Base-by-base conservation (phyloP, 2,329 filamentous ascomycete species). In the Rhexocercosporidium sp. region DNA sequence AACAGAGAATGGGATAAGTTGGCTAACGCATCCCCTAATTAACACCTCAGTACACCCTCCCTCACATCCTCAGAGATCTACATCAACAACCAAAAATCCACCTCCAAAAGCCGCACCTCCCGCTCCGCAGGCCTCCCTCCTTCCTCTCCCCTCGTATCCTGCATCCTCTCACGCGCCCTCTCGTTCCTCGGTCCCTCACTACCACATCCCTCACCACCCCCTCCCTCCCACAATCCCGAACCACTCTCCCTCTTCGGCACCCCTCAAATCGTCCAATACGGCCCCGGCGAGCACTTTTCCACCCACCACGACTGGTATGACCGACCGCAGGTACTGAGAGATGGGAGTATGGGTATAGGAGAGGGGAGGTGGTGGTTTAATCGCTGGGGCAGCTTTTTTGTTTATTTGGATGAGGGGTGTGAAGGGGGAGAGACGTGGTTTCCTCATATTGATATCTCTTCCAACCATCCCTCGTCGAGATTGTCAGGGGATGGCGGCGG, bases 391-490 rank as follows among this genome's bases (percentile, higher is more conserved):
- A 64, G 59, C 22, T 70, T 72, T 60, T 71, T 70, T 29, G 67
- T 71, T 1, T 72, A 71, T 57, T 34, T 70, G 0, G 69, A 70
- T 39, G 62, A 62, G 12, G 60, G 37, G 14, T 54, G 39, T 7
- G n/a, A 60, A 39, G 69, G 69, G 0, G 69, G 67, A 0, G 67
- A 70, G 57, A 72, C 67, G 9, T 71, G 69, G 70, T 72, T 72
- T 59, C 70, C 69, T 2, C 44, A 64, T 22, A 53, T 71, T 16
- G 56, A 68, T 41, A 22, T 31, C 18, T 20, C 41, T 20, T 44
- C 16, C 14, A 2, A 3, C 16, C 4, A 5, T 18, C 6, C 41
- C 8, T 44, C 44, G n/a, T 47, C 8, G 18, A 46, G 18, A 46
- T 44, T n/a, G 5, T 1, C 16, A 46, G 6, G 7, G 3, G 16